A percentile compares a stretch with the other conserved stretches of the same genome.
Conservation (phyloP, 2,329 filamentous ascomycete genomes). For the Aspergillus sojae region DNA sequence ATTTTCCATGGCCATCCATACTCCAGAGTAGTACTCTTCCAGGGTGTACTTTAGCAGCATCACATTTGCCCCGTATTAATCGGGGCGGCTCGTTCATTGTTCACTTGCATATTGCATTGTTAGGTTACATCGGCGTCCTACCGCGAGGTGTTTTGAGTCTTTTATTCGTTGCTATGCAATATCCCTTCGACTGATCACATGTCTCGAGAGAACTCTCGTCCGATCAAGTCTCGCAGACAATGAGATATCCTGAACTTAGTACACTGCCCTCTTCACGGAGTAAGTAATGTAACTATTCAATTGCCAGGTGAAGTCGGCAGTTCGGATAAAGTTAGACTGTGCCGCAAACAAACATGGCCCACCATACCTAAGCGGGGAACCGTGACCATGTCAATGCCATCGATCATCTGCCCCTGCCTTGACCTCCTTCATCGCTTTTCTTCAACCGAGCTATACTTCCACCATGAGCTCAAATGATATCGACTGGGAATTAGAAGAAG, state of each 20-base stretch:
- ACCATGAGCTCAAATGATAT: constrained; percentile 6
- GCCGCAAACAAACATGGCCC: constrained; percentile 5
- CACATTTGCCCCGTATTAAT: not conserved
- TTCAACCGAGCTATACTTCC: not conserved
- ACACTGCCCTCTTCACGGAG: not conserved
- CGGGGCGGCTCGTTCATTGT: not conserved
- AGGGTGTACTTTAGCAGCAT: not conserved
- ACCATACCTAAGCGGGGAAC: constrained; percentile 1
- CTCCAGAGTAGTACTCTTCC: not conserved
- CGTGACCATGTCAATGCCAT: not conserved
- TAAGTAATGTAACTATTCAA: not conserved
- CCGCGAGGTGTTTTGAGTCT: no score
- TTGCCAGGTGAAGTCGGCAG: not conserved
- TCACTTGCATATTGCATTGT: not conserved
- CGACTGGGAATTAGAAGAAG: constrained; percentile 44
- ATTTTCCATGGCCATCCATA: not conserved
- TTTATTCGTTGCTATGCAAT: not conserved
- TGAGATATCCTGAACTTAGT: not conserved
- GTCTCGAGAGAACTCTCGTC: not conserved
- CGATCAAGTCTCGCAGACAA: not conserved
- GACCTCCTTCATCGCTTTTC: not conserved
- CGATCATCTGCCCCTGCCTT: not conserved
- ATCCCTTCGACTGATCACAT: not conserved
- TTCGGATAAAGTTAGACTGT: not conserved
- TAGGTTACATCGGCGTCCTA: not conserved